Percentiles rank a stretch among this genome's conserved stretches.
Conservation (phyloP, 208 protist species). For the Trypanosoma melophagium region DNA sequence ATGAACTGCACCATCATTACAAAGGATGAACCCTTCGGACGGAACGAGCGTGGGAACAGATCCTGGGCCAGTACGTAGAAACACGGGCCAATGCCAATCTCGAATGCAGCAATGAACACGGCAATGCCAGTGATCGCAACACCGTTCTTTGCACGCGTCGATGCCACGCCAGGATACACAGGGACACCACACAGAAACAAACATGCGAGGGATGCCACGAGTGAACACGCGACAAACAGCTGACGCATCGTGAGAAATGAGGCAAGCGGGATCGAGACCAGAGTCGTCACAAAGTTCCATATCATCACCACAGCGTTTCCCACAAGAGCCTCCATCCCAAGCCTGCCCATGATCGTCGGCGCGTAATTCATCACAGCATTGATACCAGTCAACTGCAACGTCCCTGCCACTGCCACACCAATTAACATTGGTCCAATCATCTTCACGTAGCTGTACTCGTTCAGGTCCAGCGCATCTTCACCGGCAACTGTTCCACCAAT, state of each 20-base stretch:
- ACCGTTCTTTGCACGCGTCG: slow-evolving; percentile 47
- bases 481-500: slow-evolving; percentile 20
- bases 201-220: slow-evolving; percentile 66
- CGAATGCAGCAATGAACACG: slow-evolving; percentile 77
- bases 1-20: slow-evolving; percentile 70
- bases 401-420: slow-evolving; percentile 46
- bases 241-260: slow-evolving; percentile 70
- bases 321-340: slow-evolving; percentile 61
- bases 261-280: slow-evolving; percentile 69
- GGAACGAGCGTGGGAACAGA: slow-evolving; percentile 81
- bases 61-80: slow-evolving; percentile 85
- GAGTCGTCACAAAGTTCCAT: slow-evolving; percentile 87
- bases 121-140: slow-evolving; percentile 80
- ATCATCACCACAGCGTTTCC: slow-evolving; percentile 85
- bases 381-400: slow-evolving; percentile 83
- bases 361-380: slow-evolving; percentile 90
- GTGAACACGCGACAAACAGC: slow-evolving; percentile 59
- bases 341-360: slow-evolving; percentile 67
- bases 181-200: slow-evolving; percentile 80
- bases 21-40: slow-evolving; percentile 60
- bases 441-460: slow-evolving; percentile 51
- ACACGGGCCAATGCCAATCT: slow-evolving; percentile 74
- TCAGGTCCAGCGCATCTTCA: slow-evolving; percentile 30
- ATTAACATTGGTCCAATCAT: slow-evolving; percentile 56
- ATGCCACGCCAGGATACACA: slow-evolving; percentile 68